Base-by-base conservation (phyloP, 1,284 basidiomycete genomes). In the Trichosporon sp. region DNA sequence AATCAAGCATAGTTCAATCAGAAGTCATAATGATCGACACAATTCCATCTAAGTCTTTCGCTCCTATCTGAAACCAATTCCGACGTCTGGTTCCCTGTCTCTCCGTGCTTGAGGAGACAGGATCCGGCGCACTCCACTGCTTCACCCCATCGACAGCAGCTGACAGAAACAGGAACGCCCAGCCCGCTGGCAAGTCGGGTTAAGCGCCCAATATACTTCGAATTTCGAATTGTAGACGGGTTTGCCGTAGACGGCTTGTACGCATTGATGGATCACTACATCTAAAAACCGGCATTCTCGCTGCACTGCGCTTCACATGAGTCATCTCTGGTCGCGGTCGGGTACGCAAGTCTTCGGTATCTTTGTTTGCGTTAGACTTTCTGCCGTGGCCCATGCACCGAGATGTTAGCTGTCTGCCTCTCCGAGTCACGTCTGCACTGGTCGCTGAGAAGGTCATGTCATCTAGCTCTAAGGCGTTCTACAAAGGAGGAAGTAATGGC, bases 1-100 rank as follows among this genome's bases (percentile, higher is more conserved):
- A 84, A 82, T 84, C 87, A 87, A 86, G 91, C 92, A 93, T 93
- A 93, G 92, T 93, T 93, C 92, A 93, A 91, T 90, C 91, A 90
- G 91, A 93, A 74, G 66, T 77, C 59, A 75, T 90, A 85, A 81
- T 85, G 85, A 85, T 92, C 91, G 91, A 90, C 89, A 87, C 86
- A 65, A 43, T 61, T 54, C 90, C 86, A 63, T 63, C 59, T 63
- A 63, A 63, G 59, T 63, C 59, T 93, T 92, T 92, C 91, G 91
- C 91, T 92, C 91, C 91, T 91, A 91, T 92, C 92, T 94, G 91
- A 94, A 84, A 76, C 78, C 71, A 4, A 14, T 11, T 21, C 14
- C 56, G 14, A 46, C 74, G 76, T 71, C 46, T 40, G 63, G 69
- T 70, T 26, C 56, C 43, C 35, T 40, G 61, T 67, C 32, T 37